Base-by-base conservation (phyloP, 2,329 filamentous ascomycete species). In the Cordyceps cicadae region DNA sequence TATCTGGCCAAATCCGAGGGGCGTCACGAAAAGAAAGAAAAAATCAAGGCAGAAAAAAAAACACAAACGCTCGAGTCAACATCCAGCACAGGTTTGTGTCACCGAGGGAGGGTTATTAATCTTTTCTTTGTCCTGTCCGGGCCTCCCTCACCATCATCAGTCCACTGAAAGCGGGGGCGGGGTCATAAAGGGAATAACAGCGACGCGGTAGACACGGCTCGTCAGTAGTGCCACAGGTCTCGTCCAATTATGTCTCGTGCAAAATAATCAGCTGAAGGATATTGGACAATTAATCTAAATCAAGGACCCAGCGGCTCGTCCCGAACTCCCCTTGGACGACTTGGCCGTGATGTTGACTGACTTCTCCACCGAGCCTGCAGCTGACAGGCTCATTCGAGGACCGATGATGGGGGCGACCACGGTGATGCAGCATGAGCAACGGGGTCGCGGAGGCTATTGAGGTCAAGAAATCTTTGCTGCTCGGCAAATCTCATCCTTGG, bases 161-260 rank as follows among this genome's bases (percentile, higher is more conserved):
- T 34, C 15, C 3, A 24, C 24, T 50, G 56, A 59, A 59, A 59
- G 56, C 56, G 56, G 56, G 56, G 56, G 56, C 56, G 56, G 56
- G 56, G 56, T 52, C 48, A 21, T 12, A 45, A n/a, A 51, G 46
- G 45, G 50, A 58, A 50, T 41, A 58, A 58, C 45, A 15, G 45
- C 55, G 45, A 34, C 54, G 55, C 46, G 21, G 46, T 15, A 29
- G 15, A 21, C 26, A 39, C 34, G 34, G 34, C 3, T 50, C 26
- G 45, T 8, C 34, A 29, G 32, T 58, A 58, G 34, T 49, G 43
- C 17, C 14, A 5, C 26, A 6, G 6, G 12, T 9, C 37, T 24
- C 7, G 8, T 54, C 51, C 51, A 54, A 54, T 54, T 26, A 54
- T 21, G 14, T 11, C 19, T 2, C 51, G 7, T 6, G 51, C 19